Evolutionary conservation across 2,329 filamentous ascomycete species (phyloP).

Genomic region (Calonectria montana): DNA sequence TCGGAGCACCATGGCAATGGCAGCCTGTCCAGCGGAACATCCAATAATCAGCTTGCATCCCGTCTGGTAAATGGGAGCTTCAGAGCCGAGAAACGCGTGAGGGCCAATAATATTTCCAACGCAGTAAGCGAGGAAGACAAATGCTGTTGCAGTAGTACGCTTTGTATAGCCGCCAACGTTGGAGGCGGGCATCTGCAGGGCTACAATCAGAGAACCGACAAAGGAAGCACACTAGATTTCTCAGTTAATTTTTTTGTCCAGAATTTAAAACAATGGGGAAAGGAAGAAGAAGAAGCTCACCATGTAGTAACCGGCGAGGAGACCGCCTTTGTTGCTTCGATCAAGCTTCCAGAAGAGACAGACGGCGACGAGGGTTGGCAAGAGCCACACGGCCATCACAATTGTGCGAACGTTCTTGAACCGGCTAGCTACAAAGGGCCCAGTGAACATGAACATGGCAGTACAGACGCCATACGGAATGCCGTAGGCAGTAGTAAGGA

Average conservation of each 20-base stretch:
- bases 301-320: slow-evolving; percentile 65
- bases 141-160: slow-evolving; percentile 57
- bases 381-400: slow-evolving; percentile 63
- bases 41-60: slow-evolving; percentile 57
- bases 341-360: slow-evolving; percentile 62
- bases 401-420: slow-evolving; percentile 62
- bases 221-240: slow-evolving; percentile 52
- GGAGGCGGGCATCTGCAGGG: slow-evolving; percentile 63
- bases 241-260: neutral
- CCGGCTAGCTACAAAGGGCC: slow-evolving; percentile 62
- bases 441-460: slow-evolving; percentile 63
- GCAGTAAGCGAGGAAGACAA: slow-evolving; percentile 61
- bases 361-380: slow-evolving; percentile 62
- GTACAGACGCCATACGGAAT: slow-evolving; percentile 67
- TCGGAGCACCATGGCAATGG: slow-evolving; percentile 32
- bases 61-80: slow-evolving; percentile 62
- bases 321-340: slow-evolving; percentile 55
- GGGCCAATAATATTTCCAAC: slow-evolving; percentile 42
- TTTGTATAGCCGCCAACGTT: slow-evolving; percentile 63
- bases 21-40: slow-evolving; percentile 35
- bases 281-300: slow-evolving; percentile 17
- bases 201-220: slow-evolving; percentile 64
- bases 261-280: neutral
- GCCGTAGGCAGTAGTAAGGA: slow-evolving; percentile 60
- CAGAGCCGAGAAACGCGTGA: slow-evolving; percentile 55